These are phyloP conservation scores for Cytospora leucostoma DNA, from an alignment of 2,329 filamentous ascomycete species.

Conservation along the genomic window DNA sequence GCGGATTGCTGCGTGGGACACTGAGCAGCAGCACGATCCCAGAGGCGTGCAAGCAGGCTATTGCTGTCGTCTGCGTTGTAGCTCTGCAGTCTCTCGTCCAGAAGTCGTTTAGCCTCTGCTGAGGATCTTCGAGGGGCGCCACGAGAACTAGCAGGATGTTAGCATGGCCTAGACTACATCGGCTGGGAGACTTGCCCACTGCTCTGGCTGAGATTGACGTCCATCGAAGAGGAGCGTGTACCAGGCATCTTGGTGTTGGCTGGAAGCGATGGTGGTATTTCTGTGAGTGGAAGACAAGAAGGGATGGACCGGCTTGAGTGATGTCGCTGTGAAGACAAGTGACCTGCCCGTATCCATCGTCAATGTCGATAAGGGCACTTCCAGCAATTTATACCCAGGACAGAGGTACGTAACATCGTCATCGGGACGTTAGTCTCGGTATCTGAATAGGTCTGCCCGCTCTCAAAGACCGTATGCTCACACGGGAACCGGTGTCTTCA, in stretches of 20 bases:
- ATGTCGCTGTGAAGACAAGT: not conserved
- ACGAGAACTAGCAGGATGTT: constrained; percentile 1
- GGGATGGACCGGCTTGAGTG: not conserved
- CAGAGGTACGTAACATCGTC: not conserved
- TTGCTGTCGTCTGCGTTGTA: not conserved
- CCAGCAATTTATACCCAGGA: not conserved
- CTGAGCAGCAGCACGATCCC: constrained; percentile 1
- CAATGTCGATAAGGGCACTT: not conserved
- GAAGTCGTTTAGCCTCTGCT: constrained; percentile 4
- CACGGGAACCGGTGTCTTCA: not conserved
- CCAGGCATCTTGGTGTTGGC: constrained; percentile 1
- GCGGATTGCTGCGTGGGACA: not conserved
- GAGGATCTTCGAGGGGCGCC: not conserved
- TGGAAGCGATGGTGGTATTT: not conserved
- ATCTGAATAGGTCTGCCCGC: not conserved
- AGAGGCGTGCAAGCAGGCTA: constrained; percentile 2
- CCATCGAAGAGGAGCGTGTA: constrained; percentile 13
- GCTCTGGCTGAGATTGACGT: constrained; percentile 12
- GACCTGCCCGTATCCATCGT: not conserved
- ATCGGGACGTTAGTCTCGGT: not conserved
- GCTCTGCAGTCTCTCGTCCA: constrained; percentile 9
- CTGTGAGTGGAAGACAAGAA: not conserved
- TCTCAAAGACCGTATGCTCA: not conserved
- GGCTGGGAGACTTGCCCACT: not conserved
- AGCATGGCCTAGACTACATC: not conserved